Evolutionary conservation across 306 rosid genomes (phyloP).

Genomic region (Albizia julibrissin): DNA sequence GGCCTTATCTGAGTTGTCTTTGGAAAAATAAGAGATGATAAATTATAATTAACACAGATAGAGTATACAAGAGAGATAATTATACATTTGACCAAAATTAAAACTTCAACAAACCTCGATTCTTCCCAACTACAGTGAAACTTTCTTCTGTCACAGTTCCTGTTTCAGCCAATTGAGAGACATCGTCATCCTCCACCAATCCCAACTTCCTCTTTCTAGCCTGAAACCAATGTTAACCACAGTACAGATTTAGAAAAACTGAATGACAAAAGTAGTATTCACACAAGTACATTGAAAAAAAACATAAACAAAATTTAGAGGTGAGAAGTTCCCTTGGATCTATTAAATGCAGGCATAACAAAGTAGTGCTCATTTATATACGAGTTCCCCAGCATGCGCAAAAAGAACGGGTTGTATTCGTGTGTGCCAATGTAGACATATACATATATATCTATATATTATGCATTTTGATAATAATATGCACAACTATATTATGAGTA

Average conservation of each 20-base stretch:
- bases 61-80: background rate
- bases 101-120: constrained; percentile 48
- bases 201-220: constrained; percentile 91
- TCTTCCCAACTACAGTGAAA: constrained; percentile 36
- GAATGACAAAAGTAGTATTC: background rate
- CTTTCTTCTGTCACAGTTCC: constrained; percentile 6
- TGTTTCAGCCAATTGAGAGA: constrained; percentile 33
- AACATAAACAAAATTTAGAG: background rate
- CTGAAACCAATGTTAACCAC: constrained; percentile 43
- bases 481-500: background rate
- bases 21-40: background rate
- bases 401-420: background rate
- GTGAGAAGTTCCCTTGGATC: background rate
- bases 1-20: constrained; percentile 75
- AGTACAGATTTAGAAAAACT: background rate
- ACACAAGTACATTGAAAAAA: background rate
- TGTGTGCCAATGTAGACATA: background rate
- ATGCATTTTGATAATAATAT: constrained; percentile 3
- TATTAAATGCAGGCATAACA: background rate
- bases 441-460: background rate
- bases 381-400: background rate
- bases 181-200: constrained; percentile 59
- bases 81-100: background rate
- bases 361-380: background rate
- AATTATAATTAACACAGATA: background rate